Evolutionary conservation across 495 filamentous ascomycete species (phyloP).

Genomic region (Xylaria flabelliformis): DNA sequence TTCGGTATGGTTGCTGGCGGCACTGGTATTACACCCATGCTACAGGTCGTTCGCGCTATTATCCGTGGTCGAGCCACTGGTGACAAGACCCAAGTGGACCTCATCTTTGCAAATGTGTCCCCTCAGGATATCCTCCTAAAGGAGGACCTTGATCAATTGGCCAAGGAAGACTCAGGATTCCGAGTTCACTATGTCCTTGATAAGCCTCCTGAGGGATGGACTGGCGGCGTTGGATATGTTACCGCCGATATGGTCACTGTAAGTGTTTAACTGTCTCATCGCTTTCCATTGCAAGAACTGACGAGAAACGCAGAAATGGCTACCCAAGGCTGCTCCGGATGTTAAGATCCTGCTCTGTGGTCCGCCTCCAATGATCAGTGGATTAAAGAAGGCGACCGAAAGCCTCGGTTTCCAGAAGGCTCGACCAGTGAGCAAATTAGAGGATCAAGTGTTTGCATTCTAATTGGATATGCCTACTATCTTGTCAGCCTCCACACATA

Average conservation of each 20-base stretch:
- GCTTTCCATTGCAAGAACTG: constrained; percentile 43
- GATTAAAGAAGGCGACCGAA: constrained; percentile 95
- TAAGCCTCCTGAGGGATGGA: constrained; percentile 91
- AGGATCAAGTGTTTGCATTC: constrained; percentile 98
- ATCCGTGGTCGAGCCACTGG: constrained; percentile 78
- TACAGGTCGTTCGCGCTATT: constrained; percentile 92
- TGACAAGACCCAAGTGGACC: constrained; percentile 86
- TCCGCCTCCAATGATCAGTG: constrained; percentile 94
- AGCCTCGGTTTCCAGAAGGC: constrained; percentile 89
- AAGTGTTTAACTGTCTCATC: constrained; percentile 34
- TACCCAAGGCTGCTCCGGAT: constrained; percentile 82
- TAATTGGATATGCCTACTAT: constrained; percentile 47
- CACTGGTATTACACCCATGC: constrained; percentile 97
- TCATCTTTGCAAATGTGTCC: constrained; percentile 97
- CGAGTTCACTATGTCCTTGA: constrained; percentile 93
- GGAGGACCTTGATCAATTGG: constrained; percentile 85
- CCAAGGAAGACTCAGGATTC: constrained; percentile 77
- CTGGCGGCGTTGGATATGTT: constrained; percentile 89
- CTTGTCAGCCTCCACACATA: too few species aligned
- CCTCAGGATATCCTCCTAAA: constrained; percentile 89
- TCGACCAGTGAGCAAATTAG: constrained; percentile 91
- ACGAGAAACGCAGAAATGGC: constrained; percentile 57
- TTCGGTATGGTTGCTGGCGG: constrained; percentile 99
- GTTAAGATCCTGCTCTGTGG: constrained; percentile 97
- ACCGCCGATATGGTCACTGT: constrained; percentile 96